These are phyloP conservation scores for Colletotrichum lindemuthianum DNA, from an alignment of 2,329 filamentous ascomycete species.

Conservation along the genomic window DNA sequence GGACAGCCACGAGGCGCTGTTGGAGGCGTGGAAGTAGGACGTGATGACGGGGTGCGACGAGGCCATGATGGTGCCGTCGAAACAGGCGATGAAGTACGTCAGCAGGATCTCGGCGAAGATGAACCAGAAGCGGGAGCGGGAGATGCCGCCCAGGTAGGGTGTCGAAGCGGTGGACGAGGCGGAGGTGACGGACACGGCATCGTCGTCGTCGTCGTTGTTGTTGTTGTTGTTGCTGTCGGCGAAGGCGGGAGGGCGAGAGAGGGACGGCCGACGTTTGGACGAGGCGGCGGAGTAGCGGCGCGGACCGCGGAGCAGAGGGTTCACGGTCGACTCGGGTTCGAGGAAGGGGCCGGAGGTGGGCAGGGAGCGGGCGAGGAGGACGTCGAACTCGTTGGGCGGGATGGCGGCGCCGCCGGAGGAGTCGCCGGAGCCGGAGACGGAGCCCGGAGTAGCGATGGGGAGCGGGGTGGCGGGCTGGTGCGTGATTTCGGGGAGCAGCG, in stretches of 20 bases:
- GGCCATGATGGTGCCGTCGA: constrained; percentile 85
- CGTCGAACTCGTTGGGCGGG: constrained; percentile 48
- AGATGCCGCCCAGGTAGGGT: constrained; percentile 57
- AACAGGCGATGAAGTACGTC: constrained; percentile 69
- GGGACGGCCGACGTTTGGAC: constrained; percentile 30
- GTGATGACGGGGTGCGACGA: constrained; percentile 84
- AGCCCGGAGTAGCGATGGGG: constrained; percentile 28
- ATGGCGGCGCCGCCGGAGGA: constrained; percentile 38
- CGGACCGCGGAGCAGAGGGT: constrained; percentile 51
- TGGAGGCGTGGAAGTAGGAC: constrained; percentile 80
- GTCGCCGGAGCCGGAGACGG: too few species aligned
- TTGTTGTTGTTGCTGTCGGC: constrained; percentile 4
- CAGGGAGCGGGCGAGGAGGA: constrained; percentile 52
- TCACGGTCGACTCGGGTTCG: constrained; percentile 53
- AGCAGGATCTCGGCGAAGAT: constrained; percentile 69
- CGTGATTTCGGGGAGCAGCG: constrained; percentile 14
- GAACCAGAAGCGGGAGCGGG: constrained; percentile 66
- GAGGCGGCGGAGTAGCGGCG: constrained; percentile 40
- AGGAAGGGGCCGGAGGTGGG: constrained; percentile 49
- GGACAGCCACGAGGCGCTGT: constrained; percentile 84
- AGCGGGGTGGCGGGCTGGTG: constrained; percentile 27
- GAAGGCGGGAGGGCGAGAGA: constrained; percentile 9
- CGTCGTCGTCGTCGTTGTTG: constrained; percentile 14
- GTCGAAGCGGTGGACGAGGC: constrained; percentile 29
- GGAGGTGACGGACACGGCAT: constrained; percentile 29